Base-by-base conservation (phyloP, 352 stramenopile species). In the Globisporangium carolinianum region DNA sequence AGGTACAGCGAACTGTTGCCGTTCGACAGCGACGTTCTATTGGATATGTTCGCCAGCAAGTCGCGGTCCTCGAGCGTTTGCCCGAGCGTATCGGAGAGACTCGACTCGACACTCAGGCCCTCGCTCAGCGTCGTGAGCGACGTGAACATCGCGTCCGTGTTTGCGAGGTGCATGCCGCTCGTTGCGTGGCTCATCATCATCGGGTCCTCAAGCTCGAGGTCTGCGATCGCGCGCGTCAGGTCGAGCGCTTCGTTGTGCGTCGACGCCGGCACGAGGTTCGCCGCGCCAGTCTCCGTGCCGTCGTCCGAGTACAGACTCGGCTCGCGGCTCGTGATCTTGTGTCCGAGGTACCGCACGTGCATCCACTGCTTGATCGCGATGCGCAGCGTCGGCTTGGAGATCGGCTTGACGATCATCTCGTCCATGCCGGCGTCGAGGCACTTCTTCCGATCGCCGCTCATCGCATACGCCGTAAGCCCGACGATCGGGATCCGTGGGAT, bases 331-430 rank as follows among this genome's bases (percentile, higher is more conserved):
- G 55, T 12, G 2, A 60, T 53, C 49, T 88, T 85, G 47, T 83
- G 68, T 9, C 74, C 71, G 24, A 87, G 47, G 66, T 83, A 90
- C 6, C 81, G 76, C 43, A 93, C 77, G 9, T 68, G 66, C 83
- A 91, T 90, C 83, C 83, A 94, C 51, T 91, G 82, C 4, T 76
- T 75, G 60, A 94, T 84, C 10, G 83, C 83, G 7, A 75, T 76
- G 6, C 77, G 69, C 4, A 94, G 54, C 12, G 73, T 70, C 3
- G 69, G 62, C 60, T 94, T 91, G 4, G 75, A 83, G 38, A 94
- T 92, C 0, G 84, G 84, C 59, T 94, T 94, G 39, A 92, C 84
- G 38, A 94, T 88, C 63, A 92, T 89, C 47, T 94, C 84, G 48
- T 94, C 84, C 84, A 94, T 94, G 17, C 84, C 84, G 18, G 76